Percentiles rank a stretch among this genome's conserved stretches.
Evolutionary conservation across 1,284 basidiomycete genomes (phyloP).

Genomic region (Rugosomyces carneus): DNA sequence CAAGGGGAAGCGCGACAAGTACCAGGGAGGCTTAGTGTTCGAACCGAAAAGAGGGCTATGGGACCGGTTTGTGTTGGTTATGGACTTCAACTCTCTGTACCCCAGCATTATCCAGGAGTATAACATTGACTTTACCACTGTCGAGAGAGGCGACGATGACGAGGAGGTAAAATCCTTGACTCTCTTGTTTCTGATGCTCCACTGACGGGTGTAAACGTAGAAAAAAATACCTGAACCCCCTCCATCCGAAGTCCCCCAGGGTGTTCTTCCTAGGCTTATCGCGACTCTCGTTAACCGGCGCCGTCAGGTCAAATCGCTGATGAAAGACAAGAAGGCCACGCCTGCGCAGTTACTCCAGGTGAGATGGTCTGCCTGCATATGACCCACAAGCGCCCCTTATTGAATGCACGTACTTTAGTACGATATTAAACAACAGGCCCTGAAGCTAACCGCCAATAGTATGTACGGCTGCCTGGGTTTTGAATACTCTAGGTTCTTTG

Average conservation of each 20-base stretch:
- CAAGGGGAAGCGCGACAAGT: constrained; percentile 88
- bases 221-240: constrained; percentile 92
- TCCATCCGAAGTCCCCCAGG: constrained; percentile 65
- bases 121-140: constrained; percentile 98
- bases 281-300: constrained; percentile 90
- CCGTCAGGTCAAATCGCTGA: constrained; percentile 86
- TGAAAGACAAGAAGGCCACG: constrained; percentile 85
- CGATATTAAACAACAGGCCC: constrained; percentile 95
- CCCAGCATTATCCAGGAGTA: constrained; percentile 99
- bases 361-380: constrained; percentile 13
- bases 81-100: constrained; percentile 99
- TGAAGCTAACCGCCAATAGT: constrained; percentile 98
- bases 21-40: constrained; percentile 97
- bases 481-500: constrained; percentile 95
- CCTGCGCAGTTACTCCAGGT: constrained; percentile 84
- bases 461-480: constrained; percentile 99
- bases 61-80: constrained; percentile 97
- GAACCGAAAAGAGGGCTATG: constrained; percentile 95
- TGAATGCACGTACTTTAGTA: constrained; percentile 45
- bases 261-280: constrained; percentile 93
- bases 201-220: no score
- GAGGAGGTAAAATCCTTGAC: no score
- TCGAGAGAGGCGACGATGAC: constrained; percentile 66
- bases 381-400: background rate
- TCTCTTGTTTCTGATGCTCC: no score